These are phyloP conservation scores for Ceriops zippeliana DNA, from an alignment of 345 rosid genomes.

Conservation along the genomic window DNA sequence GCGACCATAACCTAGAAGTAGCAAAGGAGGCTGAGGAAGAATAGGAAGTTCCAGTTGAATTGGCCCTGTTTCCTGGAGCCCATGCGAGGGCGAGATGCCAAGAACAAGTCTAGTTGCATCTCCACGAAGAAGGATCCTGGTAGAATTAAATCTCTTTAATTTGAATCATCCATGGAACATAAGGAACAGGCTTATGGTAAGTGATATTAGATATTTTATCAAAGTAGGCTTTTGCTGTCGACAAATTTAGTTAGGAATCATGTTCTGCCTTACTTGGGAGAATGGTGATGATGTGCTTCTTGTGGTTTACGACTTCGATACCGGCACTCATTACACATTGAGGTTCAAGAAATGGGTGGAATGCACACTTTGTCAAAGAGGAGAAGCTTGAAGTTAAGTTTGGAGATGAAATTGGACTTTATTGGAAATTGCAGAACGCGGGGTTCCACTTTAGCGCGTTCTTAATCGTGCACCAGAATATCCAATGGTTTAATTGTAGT, in stretches of 20 bases:
- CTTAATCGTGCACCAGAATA: background rate
- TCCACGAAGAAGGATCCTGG: background rate
- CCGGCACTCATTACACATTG: background rate
- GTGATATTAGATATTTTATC: background rate
- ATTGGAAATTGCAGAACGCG: background rate
- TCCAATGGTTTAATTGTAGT: no score
- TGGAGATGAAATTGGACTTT: conserved; percentile 4
- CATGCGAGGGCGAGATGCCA: no score
- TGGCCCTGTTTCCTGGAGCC: no score
- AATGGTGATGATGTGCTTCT: background rate
- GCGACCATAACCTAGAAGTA: no score
- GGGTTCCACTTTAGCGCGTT: background rate
- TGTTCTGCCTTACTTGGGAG: background rate
- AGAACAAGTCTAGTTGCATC: no score
- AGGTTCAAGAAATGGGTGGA: background rate
- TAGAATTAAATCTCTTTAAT: background rate
- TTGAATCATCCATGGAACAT: background rate
- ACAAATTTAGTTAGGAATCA: background rate
- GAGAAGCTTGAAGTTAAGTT: background rate
- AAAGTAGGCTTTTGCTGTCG: conserved; percentile 8
- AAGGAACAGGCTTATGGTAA: conserved; percentile 11
- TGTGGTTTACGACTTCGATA: background rate
- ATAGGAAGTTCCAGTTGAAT: no score
- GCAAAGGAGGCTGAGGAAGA: no score
- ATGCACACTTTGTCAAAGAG: background rate